Evolutionary conservation across 371 early-diverging fungal species (phyloP).

Genomic region (Actinomucor elegans): DNA sequence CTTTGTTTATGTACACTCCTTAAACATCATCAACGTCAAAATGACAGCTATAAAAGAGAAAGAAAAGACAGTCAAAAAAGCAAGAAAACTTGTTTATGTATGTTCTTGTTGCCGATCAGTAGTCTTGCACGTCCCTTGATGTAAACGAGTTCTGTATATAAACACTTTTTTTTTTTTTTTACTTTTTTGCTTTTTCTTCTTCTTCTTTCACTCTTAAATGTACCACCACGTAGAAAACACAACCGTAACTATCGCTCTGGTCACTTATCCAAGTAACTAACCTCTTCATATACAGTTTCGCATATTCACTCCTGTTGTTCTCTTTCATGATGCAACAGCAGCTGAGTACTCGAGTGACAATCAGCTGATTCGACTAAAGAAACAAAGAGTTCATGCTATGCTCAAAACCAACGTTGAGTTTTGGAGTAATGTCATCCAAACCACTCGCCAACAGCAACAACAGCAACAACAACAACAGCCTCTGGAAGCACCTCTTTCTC

Average conservation of each 20-base stretch:
- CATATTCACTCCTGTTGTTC: constrained; percentile 26
- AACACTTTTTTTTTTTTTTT: no score
- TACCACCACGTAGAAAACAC: not conserved
- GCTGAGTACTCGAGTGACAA: constrained; percentile 9
- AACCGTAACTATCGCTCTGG: no score
- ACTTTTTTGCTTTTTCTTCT: not conserved
- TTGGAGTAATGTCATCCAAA: constrained; percentile 18
- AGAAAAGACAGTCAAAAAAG: no score
- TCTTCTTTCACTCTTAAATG: not conserved
- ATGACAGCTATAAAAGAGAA: no score
- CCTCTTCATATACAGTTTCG: constrained; percentile 24
- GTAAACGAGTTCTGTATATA: no score
- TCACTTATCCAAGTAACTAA: no score
- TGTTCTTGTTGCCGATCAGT: no score
- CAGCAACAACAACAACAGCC: constrained; percentile 11
- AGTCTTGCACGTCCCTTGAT: no score
- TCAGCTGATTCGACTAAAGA: constrained; percentile 16
- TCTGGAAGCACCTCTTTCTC: not conserved
- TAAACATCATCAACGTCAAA: no score
- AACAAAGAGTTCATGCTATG: constrained; percentile 22
- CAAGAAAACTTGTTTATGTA: no score
- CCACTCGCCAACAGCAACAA: constrained; percentile 5
- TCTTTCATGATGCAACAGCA: constrained; percentile 20
- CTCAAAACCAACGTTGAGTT: constrained; percentile 18
- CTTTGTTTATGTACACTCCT: no score